Percentiles rank a stretch among this genome's conserved stretches.
phyloP scores from a whole-genome alignment of 345 rosid species.

The Adansonia digitata region DNA sequence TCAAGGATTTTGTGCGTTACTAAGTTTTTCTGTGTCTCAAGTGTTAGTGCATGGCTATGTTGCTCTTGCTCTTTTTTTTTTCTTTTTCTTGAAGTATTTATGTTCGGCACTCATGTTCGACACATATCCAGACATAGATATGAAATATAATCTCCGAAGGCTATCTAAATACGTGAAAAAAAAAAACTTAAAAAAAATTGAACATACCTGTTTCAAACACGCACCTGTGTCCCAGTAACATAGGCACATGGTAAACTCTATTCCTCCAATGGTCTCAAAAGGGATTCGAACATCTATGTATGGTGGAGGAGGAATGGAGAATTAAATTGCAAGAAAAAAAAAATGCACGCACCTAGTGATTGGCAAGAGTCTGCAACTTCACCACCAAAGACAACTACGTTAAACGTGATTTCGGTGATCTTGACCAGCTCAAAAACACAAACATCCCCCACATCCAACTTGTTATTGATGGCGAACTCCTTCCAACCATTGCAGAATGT shows the following conservation, averaged over 20 bases:
- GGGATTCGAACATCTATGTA: background rate
- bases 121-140: no score
- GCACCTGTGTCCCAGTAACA: no score
- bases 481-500: background rate
- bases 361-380: background rate
- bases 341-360: background rate
- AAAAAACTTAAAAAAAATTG: no score
- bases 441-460: background rate
- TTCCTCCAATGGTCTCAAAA: background rate
- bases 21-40: background rate
- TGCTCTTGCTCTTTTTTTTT: no score
- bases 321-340: background rate
- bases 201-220: no score
- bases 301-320: background rate
- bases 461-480: background rate
- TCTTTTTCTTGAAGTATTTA: no score
- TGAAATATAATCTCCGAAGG: no score
- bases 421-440: background rate
- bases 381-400: background rate
- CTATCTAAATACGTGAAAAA: no score
- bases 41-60: no score
- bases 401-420: background rate
- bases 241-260: background rate
- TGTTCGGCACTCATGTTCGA: no score
- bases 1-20: background rate